Evolutionary conservation across 345 rosid species (phyloP).

Genomic region (Kernera saxatilis): DNA sequence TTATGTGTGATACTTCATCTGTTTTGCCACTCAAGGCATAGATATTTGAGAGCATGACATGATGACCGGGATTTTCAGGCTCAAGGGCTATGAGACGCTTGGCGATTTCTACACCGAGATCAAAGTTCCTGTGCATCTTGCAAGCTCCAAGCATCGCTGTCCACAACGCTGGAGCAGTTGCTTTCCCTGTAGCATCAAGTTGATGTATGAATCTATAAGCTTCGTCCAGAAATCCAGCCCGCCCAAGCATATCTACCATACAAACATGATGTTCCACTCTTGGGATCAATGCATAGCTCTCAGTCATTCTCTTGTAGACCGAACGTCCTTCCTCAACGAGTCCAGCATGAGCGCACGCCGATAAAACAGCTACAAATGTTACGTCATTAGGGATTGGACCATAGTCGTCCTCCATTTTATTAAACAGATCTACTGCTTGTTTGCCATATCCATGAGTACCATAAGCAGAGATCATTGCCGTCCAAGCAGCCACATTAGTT

Average conservation of each 20-base stretch:
- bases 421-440: constrained; percentile 50
- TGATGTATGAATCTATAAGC: constrained; percentile 52
- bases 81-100: constrained; percentile 61
- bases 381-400: constrained; percentile 53
- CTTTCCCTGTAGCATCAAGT: constrained; percentile 32
- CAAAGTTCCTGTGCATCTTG: constrained; percentile 78
- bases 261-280: constrained; percentile 77
- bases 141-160: constrained; percentile 96
- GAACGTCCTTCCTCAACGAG: constrained; percentile 50
- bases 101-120: constrained; percentile 67
- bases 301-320: constrained; percentile 50
- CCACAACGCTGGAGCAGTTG: constrained; percentile 70
- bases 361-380: constrained; percentile 70
- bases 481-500: constrained; percentile 77
- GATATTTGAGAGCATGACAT: constrained; percentile 79
- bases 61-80: constrained; percentile 87
- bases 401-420: constrained; percentile 35
- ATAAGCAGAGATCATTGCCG: constrained; percentile 83
- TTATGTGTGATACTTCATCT: constrained; percentile 56
- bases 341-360: constrained; percentile 86
- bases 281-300: constrained; percentile 42
- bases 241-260: constrained; percentile 81
- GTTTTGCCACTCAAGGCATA: constrained; percentile 70
- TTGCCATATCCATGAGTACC: constrained; percentile 71
- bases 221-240: constrained; percentile 65